Evolutionary conservation across 208 protist species (phyloP).

Genomic region (Crithidia brevicula): DNA sequence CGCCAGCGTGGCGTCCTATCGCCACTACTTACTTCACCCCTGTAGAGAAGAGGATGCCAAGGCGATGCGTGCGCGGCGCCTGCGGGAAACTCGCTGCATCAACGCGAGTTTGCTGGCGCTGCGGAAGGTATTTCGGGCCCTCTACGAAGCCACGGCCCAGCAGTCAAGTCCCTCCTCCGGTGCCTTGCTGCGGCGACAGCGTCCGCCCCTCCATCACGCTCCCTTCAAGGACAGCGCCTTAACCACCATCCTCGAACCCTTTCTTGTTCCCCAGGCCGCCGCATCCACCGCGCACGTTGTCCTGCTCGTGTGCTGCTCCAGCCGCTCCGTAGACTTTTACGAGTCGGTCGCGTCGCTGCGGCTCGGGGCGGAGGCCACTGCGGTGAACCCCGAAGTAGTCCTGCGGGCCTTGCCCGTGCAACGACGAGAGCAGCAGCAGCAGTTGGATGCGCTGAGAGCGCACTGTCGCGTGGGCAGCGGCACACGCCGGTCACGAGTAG

Average conservation of each 20-base stretch:
- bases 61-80: constrained; percentile 34
- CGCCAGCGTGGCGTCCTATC: constrained; percentile 3
- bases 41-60: constrained; percentile 18
- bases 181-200: not conserved
- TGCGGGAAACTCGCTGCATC: constrained; percentile 66
- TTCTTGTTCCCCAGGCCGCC: constrained; percentile 36
- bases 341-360: constrained; percentile 76
- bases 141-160: constrained; percentile 26
- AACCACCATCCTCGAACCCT: constrained; percentile 72
- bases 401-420: constrained; percentile 37
- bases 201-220: constrained; percentile 40
- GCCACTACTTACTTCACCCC: constrained; percentile 25
- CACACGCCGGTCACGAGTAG: not conserved
- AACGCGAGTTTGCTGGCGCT: constrained; percentile 86
- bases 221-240: constrained; percentile 78
- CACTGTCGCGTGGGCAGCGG: not conserved
- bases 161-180: not conserved
- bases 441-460: not conserved
- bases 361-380: constrained; percentile 69
- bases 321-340: constrained; percentile 56
- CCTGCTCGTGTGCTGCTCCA: constrained; percentile 72
- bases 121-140: constrained; percentile 73
- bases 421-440: constrained; percentile 22
- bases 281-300: constrained; percentile 13
- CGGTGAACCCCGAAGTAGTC: constrained; percentile 39